A percentile compares a stretch with the other conserved stretches of the same genome.
These are phyloP conservation scores for Sonneratia caseolaris DNA, from an alignment of 345 rosid species.

Conservation along the genomic window DNA sequence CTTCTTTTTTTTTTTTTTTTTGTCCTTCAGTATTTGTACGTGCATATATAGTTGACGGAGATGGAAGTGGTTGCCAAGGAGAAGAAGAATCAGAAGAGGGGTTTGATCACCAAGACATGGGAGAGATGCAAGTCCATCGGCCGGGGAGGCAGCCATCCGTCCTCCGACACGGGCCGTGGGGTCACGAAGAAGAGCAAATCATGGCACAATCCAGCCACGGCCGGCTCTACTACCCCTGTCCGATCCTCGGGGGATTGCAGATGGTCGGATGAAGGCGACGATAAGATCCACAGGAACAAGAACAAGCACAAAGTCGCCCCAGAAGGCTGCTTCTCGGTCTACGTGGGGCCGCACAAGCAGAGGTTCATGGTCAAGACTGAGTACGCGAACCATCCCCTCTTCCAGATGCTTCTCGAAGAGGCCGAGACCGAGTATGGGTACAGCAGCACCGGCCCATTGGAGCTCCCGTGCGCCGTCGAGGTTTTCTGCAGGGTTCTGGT, in stretches of 20 bases:
- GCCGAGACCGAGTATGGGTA: constrained; percentile 60
- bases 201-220: constrained; percentile 15
- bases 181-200: constrained; percentile 40
- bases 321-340: constrained; percentile 56
- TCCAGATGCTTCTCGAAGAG: constrained; percentile 52
- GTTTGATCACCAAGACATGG: constrained; percentile 48
- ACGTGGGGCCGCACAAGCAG: constrained; percentile 48
- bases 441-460: constrained; percentile 39
- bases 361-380: constrained; percentile 47
- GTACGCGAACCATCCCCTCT: constrained; percentile 50
- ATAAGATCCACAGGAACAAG: not conserved
- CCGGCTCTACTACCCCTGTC: not conserved
- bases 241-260: not conserved
- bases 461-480: constrained; percentile 57
- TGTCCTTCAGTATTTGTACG: too few species aligned
- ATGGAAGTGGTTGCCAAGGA: constrained; percentile 24
- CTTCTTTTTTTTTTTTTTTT: too few species aligned
- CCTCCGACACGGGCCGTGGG: not conserved
- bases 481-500: constrained; percentile 32
- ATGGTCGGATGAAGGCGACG: not conserved
- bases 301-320: constrained; percentile 27
- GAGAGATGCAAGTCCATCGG: constrained; percentile 41
- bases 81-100: constrained; percentile 26
- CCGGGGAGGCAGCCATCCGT: not conserved
- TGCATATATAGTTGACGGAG: not conserved